Evolutionary conservation across 1,284 basidiomycete species (phyloP).

Genomic region (Somion occarium): DNA sequence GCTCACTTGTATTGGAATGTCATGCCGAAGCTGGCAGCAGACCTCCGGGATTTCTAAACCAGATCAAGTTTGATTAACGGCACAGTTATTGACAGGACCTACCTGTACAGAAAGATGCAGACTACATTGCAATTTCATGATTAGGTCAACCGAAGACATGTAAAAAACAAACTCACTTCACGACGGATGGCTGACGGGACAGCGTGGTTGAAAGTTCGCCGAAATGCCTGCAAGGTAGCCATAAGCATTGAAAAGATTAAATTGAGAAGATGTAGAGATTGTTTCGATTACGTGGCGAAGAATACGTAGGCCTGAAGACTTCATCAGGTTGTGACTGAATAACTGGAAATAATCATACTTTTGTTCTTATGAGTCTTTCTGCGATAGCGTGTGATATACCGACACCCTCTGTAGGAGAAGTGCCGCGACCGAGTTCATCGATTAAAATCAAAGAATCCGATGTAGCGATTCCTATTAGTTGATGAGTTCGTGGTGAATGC

Average conservation of each 20-base stretch:
- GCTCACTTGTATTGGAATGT: slow-evolving; percentile 77
- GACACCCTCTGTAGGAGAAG: slow-evolving; percentile 80
- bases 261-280: no score
- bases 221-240: slow-evolving; percentile 63
- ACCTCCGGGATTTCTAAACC: slow-evolving; percentile 45
- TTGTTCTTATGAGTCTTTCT: slow-evolving; percentile 73
- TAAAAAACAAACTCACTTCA: slow-evolving; percentile 50
- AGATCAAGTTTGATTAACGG: not conserved
- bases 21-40: slow-evolving; percentile 57
- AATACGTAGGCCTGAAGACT: slow-evolving; percentile 71
- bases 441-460: slow-evolving; percentile 73
- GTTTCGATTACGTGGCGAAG: slow-evolving; percentile 71
- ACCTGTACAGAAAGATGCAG: slow-evolving; percentile 83
- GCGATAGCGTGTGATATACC: slow-evolving; percentile 92
- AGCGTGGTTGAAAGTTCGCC: slow-evolving; percentile 64
- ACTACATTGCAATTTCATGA: slow-evolving; percentile 39
- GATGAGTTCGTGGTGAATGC: not conserved
- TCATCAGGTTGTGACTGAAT: not conserved
- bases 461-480: slow-evolving; percentile 66
- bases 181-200: slow-evolving; percentile 65
- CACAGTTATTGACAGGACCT: slow-evolving; percentile 11
- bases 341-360: slow-evolving; percentile 40
- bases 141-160: not conserved
- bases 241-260: no score
- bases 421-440: slow-evolving; percentile 90